These are phyloP conservation scores for Lentinula novae-zelandiae DNA, from an alignment of 1,284 basidiomycete genomes.

Conservation along the genomic window DNA sequence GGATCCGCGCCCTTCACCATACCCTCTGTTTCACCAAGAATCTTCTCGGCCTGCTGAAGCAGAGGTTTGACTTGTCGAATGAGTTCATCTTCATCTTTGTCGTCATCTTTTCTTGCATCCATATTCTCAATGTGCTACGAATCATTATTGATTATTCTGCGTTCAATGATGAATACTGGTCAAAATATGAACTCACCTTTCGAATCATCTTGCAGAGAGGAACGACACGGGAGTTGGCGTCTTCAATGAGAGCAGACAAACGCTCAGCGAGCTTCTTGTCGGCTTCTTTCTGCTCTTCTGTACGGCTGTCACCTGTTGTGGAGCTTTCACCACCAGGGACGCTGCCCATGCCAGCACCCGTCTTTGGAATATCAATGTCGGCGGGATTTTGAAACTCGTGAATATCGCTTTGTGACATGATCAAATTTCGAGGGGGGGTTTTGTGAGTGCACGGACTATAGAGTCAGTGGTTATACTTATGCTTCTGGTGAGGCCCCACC, in stretches of 20 bases:
- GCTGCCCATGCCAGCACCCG: constrained; percentile 1
- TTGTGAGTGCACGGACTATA: neutral
- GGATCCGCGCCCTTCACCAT: constrained; percentile 21
- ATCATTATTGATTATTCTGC: neutral
- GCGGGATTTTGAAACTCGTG: constrained; percentile 1
- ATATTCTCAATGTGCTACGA: constrained; percentile 30
- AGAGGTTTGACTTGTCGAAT: constrained; percentile 24
- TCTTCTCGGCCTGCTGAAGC: constrained; percentile 32
- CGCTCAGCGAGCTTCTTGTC: constrained; percentile 29
- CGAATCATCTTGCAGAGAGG: constrained; percentile 32
- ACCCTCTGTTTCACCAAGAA: constrained; percentile 33
- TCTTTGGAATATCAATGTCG: constrained; percentile 1
- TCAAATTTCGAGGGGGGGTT: neutral
- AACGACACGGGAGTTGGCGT: constrained; percentile 26
- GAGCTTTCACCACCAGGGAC: neutral
- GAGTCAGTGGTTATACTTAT: too few species aligned
- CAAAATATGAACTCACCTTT: constrained; percentile 20
- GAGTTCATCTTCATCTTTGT: constrained; percentile 32
- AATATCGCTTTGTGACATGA: constrained; percentile 3
- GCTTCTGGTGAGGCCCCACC: neutral
- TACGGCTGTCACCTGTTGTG: constrained; percentile 16
- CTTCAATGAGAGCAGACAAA: constrained; percentile 29
- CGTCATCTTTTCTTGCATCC: constrained; percentile 29
- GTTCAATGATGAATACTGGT: neutral
- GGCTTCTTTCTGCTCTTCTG: constrained; percentile 20